Percentiles rank a stretch among this genome's conserved stretches.
phyloP scores from a whole-genome alignment of 2,329 filamentous ascomycete species.

The Colletotrichum tofieldiae region DNA sequence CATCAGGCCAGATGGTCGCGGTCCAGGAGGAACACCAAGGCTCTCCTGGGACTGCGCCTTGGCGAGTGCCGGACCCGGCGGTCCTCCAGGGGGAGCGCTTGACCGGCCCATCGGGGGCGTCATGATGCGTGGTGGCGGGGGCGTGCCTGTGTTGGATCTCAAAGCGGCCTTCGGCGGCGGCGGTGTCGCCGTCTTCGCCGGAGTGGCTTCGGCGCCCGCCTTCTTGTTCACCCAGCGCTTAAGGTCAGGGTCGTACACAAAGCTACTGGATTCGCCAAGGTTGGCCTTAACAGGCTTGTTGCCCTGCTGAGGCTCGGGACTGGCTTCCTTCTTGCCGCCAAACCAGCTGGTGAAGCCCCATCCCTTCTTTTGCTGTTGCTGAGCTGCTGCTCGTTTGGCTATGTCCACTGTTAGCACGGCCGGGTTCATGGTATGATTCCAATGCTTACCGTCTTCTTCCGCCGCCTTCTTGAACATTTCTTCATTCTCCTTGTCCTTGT shows the following conservation, averaged over 20 bases:
- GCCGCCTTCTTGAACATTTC: constrained; percentile 90
- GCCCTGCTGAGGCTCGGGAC: constrained; percentile 52
- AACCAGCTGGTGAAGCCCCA: constrained; percentile 94
- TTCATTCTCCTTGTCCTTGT: constrained; percentile 84
- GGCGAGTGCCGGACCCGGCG: constrained; percentile 46
- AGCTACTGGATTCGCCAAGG: constrained; percentile 91
- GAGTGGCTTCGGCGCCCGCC: constrained; percentile 74
- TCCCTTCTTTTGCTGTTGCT: constrained; percentile 70
- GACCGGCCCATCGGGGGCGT: constrained; percentile 50
- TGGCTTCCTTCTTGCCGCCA: constrained; percentile 77
- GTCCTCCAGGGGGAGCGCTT: constrained; percentile 46
- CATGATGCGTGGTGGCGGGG: constrained; percentile 63
- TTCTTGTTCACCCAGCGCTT: constrained; percentile 99
- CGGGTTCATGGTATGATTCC: neutral
- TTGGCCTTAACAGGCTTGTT: constrained; percentile 90
- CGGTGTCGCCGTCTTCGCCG: constrained; percentile 77
- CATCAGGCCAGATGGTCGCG: constrained; percentile 54
- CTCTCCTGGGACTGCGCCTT: constrained; percentile 53
- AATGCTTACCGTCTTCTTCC: constrained; percentile 76
- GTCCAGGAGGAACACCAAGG: constrained; percentile 48
- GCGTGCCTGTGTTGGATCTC: constrained; percentile 67
- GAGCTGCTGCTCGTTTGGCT: constrained; percentile 74
- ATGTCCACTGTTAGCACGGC: constrained; percentile 41
- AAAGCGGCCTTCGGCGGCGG: constrained; percentile 80
- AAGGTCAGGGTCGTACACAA: constrained; percentile 95